These are phyloP conservation scores for Ulmus americana DNA, from an alignment of 331 rosid species.

Conservation along the genomic window DNA sequence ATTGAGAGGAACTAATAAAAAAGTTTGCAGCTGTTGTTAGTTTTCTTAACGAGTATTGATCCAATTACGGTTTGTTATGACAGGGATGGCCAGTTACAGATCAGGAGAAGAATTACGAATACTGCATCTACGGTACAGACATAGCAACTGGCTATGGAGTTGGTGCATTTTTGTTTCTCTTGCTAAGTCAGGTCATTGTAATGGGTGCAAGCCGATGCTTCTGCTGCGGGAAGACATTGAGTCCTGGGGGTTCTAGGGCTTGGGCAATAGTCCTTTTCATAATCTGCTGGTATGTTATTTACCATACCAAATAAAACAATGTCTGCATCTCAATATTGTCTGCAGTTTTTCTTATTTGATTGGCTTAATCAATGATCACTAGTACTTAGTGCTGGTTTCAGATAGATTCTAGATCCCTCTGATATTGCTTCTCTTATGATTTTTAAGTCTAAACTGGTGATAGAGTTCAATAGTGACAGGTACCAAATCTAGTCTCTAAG, in stretches of 20 bases:
- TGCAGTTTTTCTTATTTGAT: not conserved
- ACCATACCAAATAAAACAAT: not conserved
- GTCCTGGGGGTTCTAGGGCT: slow-evolving; percentile 88
- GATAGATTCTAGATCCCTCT: not conserved
- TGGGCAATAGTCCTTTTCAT: slow-evolving; percentile 78
- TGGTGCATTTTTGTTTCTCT: slow-evolving; percentile 79
- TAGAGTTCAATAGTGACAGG: too few relatives aligned
- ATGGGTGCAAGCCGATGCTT: slow-evolving; percentile 96
- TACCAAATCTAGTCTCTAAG: too few relatives aligned
- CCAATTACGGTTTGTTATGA: not conserved
- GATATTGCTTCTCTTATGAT: too few relatives aligned
- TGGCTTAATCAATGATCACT: not conserved
- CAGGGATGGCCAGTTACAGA: slow-evolving; percentile 61
- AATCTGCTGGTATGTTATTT: slow-evolving; percentile 66
- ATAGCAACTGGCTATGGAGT: slow-evolving; percentile 84
- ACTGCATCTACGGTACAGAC: slow-evolving; percentile 76
- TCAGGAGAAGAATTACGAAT: slow-evolving; percentile 30
- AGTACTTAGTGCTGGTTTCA: not conserved
- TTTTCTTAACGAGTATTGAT: not conserved
- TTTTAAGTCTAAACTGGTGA: too few relatives aligned
- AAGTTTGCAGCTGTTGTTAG: not conserved
- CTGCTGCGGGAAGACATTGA: slow-evolving; percentile 86
- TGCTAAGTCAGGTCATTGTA: slow-evolving; percentile 62
- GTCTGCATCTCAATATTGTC: not conserved
- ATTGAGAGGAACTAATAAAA: not conserved